These are phyloP conservation scores for Metschnikowia continentalis DNA, from an alignment of 805 yeast species.

Conservation along the genomic window DNA sequence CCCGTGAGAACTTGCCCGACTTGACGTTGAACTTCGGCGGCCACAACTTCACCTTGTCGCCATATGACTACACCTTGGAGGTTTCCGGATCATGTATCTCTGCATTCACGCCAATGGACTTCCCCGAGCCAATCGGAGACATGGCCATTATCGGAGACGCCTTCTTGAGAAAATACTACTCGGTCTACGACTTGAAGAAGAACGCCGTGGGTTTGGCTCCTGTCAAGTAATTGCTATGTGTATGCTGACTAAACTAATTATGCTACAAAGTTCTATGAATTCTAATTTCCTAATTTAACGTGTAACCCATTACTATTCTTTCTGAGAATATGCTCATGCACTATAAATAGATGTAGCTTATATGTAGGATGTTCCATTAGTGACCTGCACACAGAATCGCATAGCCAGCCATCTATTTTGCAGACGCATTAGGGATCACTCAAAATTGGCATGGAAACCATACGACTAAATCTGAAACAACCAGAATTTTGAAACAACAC, in stretches of 20 bases:
- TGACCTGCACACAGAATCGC: neutral
- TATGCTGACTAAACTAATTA: too few relatives aligned
- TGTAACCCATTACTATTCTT: too few relatives aligned
- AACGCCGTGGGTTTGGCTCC: conserved; percentile 93
- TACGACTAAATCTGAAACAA: too few relatives aligned
- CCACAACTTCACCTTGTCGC: conserved; percentile 81
- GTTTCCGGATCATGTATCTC: conserved; percentile 94
- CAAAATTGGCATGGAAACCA: too few relatives aligned
- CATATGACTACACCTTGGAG: conserved; percentile 92
- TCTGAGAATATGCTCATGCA: too few relatives aligned
- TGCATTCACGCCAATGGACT: conserved; percentile 94
- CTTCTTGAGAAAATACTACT: conserved; percentile 91
- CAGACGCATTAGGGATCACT: neutral
- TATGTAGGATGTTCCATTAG: neutral
- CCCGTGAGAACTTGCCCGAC: conserved; percentile 83
- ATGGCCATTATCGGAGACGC: conserved; percentile 96
- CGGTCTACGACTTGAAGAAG: conserved; percentile 85
- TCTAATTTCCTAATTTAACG: too few relatives aligned
- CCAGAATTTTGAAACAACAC: too few relatives aligned
- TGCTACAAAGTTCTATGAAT: too few relatives aligned
- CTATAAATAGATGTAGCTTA: neutral
- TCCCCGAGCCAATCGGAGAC: conserved; percentile 96
- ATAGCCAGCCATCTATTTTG: conserved; percentile 16
- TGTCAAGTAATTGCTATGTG: conserved; percentile 36
- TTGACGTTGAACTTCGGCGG: conserved; percentile 88